phyloP scores from a whole-genome alignment of 306 rosid genomes.

The Vigna unguiculata region DNA sequence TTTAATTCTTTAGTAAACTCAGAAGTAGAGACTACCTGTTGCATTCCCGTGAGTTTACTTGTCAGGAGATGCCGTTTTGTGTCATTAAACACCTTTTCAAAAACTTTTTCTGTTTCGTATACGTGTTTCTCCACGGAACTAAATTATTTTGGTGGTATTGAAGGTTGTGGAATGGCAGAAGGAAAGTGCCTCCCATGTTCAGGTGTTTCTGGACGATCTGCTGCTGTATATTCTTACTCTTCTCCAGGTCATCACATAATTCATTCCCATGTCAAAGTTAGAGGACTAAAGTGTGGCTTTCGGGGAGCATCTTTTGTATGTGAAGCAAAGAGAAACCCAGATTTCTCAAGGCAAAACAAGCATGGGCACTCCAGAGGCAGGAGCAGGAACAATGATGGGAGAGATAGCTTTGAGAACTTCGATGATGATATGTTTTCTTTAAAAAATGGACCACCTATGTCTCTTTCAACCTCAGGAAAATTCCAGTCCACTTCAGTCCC shows the following conservation, averaged over 20 bases:
- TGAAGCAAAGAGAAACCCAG: slow-evolving; percentile 75
- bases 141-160: slow-evolving; percentile 34
- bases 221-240: slow-evolving; percentile 56
- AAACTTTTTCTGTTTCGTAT: neutral
- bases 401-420: slow-evolving; percentile 68
- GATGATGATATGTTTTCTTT: slow-evolving; percentile 76
- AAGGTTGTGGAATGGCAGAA: slow-evolving; percentile 74
- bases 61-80: neutral
- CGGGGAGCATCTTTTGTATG: slow-evolving; percentile 61
- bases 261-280: slow-evolving; percentile 58
- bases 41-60: slow-evolving; percentile 2
- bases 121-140: neutral
- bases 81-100: neutral
- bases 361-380: slow-evolving; percentile 67
- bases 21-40: neutral
- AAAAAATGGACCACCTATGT: slow-evolving; percentile 74
- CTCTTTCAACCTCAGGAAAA: slow-evolving; percentile 67
- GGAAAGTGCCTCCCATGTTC: slow-evolving; percentile 66
- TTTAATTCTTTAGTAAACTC: neutral
- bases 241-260: slow-evolving; percentile 49
- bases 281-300: slow-evolving; percentile 55
- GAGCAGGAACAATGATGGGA: slow-evolving; percentile 73
- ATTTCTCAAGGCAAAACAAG: slow-evolving; percentile 79
- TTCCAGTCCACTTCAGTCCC: slow-evolving; percentile 80
- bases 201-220: slow-evolving; percentile 66